Percentiles rank a stretch among this genome's conserved stretches.
These are phyloP conservation scores for Globisporangium middletonii DNA, from an alignment of 352 stramenopile species.

Conservation along the genomic window DNA sequence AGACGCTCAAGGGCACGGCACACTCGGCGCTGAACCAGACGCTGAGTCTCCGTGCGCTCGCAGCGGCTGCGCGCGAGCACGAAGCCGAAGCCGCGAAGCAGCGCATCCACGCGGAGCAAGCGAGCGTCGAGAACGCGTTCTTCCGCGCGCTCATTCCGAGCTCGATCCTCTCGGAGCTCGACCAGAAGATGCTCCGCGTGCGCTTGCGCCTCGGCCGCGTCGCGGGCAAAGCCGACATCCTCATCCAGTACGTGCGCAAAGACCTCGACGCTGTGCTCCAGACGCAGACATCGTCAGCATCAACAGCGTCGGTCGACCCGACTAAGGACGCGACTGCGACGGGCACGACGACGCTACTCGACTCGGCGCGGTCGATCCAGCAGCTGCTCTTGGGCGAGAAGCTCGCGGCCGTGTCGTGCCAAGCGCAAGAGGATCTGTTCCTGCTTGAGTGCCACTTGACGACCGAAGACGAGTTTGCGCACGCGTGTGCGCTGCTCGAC, in stretches of 20 bases:
- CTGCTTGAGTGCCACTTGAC: constrained; percentile 70
- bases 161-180: constrained; percentile 66
- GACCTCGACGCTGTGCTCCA: constrained; percentile 44
- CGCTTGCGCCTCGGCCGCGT: constrained; percentile 60
- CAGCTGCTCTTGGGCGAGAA: constrained; percentile 58
- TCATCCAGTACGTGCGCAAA: constrained; percentile 62
- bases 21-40: constrained; percentile 72
- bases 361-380: constrained; percentile 36
- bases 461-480: constrained; percentile 53
- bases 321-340: neutral
- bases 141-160: constrained; percentile 58
- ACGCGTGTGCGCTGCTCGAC: constrained; percentile 39
- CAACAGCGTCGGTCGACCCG: constrained; percentile 6
- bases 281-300: constrained; percentile 25
- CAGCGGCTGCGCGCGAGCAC: constrained; percentile 50
- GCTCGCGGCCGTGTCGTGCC: constrained; percentile 46
- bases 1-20: constrained; percentile 67
- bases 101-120: constrained; percentile 58
- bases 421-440: constrained; percentile 67
- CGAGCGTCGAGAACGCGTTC: constrained; percentile 60
- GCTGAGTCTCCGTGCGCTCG: constrained; percentile 57
- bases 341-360: constrained; percentile 6
- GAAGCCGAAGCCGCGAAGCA: constrained; percentile 68
- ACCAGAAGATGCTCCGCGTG: constrained; percentile 68
- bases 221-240: constrained; percentile 59